Conservation (phyloP, 768 basidiomycete genomes). For the Psilocybe cyanescens region DNA sequence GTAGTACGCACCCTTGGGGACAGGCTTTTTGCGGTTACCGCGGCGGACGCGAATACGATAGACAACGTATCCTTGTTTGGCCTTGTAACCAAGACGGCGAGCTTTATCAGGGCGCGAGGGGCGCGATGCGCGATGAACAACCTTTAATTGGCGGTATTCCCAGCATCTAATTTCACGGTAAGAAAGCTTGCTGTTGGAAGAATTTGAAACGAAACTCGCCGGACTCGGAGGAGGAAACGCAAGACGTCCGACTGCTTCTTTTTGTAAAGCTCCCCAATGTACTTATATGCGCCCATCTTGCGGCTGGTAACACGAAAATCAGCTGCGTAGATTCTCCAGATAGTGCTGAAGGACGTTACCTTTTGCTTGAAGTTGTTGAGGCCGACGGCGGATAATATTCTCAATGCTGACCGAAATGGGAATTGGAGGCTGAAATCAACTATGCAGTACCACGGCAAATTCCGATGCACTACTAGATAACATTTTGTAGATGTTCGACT, state of each 20-base stretch:
- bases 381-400: slow-evolving; percentile 31
- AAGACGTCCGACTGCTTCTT: slow-evolving; percentile 98
- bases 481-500: not conserved
- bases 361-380: slow-evolving; percentile 43
- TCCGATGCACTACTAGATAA: slow-evolving; percentile 22
- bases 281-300: slow-evolving; percentile 95
- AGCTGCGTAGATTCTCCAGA: slow-evolving; percentile 18
- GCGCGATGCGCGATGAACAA: slow-evolving; percentile 97
- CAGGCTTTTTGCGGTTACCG: slow-evolving; percentile 99
- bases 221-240: slow-evolving; percentile 96
- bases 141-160: slow-evolving; percentile 98
- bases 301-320: slow-evolving; percentile 33
- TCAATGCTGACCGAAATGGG: slow-evolving; percentile 19
- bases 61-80: slow-evolving; percentile 98
- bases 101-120: slow-evolving; percentile 99
- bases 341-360: slow-evolving; percentile 29
- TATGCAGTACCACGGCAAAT: slow-evolving; percentile 42
- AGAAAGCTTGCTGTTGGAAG: not conserved
- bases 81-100: slow-evolving; percentile 98
- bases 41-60: slow-evolving; percentile 97
- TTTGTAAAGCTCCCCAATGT: slow-evolving; percentile 97
- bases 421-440: slow-evolving; percentile 36
- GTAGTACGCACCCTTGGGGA: slow-evolving; percentile 80
- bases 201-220: slow-evolving; percentile 51
- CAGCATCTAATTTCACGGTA: slow-evolving; percentile 67